Evolutionary conservation across 2,329 filamentous ascomycete species (phyloP), one percentile per base, ranked within the genome.

Genomic region (Fusarium sp.): DNA sequence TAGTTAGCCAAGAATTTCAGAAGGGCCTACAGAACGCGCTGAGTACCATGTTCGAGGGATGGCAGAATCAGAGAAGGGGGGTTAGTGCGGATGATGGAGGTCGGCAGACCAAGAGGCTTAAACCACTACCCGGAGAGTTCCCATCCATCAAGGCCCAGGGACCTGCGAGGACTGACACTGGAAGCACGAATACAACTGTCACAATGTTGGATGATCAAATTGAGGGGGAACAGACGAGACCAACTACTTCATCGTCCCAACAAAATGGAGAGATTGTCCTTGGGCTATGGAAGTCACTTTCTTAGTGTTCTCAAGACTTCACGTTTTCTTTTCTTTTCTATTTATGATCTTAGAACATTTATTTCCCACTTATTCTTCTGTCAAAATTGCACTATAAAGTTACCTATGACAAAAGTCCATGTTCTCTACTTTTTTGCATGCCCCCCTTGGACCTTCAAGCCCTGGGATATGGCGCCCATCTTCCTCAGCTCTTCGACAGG

Each of bases 401-500:
- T n/a, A 12, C 7, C 7, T 9, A 12, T 27, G 17, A 12, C 10
- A 53, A 25, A 53, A 20, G 14, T 20, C 7, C 14, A 25, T 14
- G 2, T 27, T 9, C 22, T 3, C 14, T 27, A 39, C 25, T 27
- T 42, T 13, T 22, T 22, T 54, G 20, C 14, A 3, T 31, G 20
- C n/a, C 39, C 27, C 7, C 12, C 38, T 2, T 62, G n/a, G 1
- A 68, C 25, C 17, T 62, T 52, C 7, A 68, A 4, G 1, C 18
- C 33, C 4, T 68, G 63, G 2, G 27, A 49, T 14, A 68, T 9
- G 14, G 42, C 36, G 1, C 64, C 65, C 38, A 33, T 55, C 2
- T 46, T 50, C 15, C 65, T 55, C 4, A 68, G 27, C 11, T 31
- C 67, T 6, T 63, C 44, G 27, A 42, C 41, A 4, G 64, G 56